A percentile compares a stretch with the other conserved stretches of the same genome.
phyloP scores from a whole-genome alignment of 2,329 filamentous ascomycete species.

The Sporothrix mexicana region DNA sequence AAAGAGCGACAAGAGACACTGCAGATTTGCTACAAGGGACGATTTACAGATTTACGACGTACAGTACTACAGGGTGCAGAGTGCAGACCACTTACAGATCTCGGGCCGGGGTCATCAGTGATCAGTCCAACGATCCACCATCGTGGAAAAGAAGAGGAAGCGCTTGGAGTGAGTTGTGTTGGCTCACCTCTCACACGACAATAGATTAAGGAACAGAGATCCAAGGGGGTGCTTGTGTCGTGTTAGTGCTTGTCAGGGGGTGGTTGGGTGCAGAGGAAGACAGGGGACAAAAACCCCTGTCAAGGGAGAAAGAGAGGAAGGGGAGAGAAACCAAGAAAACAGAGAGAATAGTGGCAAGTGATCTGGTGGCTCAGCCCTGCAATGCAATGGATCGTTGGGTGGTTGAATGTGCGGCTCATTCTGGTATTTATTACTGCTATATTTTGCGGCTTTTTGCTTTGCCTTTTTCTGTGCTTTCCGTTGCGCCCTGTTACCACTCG shows the following conservation, averaged over 20 bases:
- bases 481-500: not conserved
- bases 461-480: not conserved
- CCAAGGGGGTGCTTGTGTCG: conserved; percentile 26
- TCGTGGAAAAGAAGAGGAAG: not conserved
- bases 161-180: not conserved
- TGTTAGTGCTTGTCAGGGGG: conserved; percentile 28
- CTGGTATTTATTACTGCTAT: not conserved
- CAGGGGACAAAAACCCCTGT: conserved; percentile 14
- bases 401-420: not conserved
- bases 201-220: conserved; percentile 32
- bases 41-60: not conserved
- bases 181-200: conserved; percentile 4
- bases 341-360: not conserved
- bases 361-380: conserved; percentile 19
- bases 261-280: conserved; percentile 16
- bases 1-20: no score
- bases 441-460: not conserved
- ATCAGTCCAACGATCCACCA: not conserved
- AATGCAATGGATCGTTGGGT: not conserved
- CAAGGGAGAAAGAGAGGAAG: not conserved
- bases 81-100: conserved; percentile 11
- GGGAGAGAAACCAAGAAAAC: not conserved
- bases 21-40: not conserved
- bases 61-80: not conserved
- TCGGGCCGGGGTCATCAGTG: not conserved